Evolutionary conservation across 2,329 filamentous ascomycete genomes (phyloP).

Genomic region (Fusarium sp.): DNA sequence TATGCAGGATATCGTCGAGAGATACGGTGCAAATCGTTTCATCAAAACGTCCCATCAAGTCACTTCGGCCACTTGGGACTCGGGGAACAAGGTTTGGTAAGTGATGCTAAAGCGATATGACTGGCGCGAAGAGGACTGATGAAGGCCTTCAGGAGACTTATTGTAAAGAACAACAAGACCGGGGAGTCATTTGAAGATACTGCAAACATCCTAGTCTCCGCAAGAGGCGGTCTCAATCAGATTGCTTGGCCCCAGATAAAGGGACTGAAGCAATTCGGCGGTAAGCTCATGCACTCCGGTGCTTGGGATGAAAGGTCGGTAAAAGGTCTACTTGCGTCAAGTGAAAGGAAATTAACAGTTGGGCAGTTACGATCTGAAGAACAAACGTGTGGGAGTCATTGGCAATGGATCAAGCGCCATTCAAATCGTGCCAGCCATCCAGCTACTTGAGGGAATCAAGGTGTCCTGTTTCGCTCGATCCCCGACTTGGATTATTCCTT

Average conservation of each 20-base stretch:
- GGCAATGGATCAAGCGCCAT: neutral
- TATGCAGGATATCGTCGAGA: neutral
- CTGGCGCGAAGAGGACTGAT: neutral
- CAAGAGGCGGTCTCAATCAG: neutral
- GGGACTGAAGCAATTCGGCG: neutral
- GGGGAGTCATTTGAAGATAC: neutral
- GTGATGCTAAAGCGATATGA: neutral
- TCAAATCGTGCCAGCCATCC: neutral
- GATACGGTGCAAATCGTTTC: neutral
- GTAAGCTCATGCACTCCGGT: neutral
- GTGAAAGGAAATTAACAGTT: accelerated
- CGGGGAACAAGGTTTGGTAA: neutral
- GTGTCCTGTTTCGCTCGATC: neutral
- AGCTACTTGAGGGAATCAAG: neutral
- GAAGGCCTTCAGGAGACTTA: neutral
- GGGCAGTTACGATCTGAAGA: neutral
- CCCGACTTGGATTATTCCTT: neutral
- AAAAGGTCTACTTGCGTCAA: accelerated
- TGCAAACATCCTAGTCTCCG: neutral
- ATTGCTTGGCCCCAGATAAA: neutral
- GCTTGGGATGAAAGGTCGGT: neutral
- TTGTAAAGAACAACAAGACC: neutral
- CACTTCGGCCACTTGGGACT: neutral
- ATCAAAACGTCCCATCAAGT: neutral
- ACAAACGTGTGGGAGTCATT: neutral